These are phyloP conservation scores for Lentinula novae-zelandiae DNA, from an alignment of 1,284 basidiomycete genomes.

Conservation along the genomic window DNA sequence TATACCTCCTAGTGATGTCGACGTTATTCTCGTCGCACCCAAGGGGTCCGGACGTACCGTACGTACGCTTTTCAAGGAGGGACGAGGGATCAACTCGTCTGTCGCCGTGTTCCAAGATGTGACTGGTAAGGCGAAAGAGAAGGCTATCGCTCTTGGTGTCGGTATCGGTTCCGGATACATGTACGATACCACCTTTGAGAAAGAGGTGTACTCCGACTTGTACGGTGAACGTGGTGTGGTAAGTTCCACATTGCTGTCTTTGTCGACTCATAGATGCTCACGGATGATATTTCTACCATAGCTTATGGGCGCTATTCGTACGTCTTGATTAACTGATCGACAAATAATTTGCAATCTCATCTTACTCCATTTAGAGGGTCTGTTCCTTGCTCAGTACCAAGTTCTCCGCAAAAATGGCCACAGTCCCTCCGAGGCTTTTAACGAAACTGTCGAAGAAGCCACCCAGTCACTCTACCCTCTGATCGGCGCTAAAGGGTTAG, in stretches of 20 bases:
- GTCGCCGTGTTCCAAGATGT: constrained; percentile 92
- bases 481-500: constrained; percentile 89
- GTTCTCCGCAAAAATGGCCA: constrained; percentile 98
- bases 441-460: constrained; percentile 99
- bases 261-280: constrained; percentile 14
- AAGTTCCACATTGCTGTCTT: constrained; percentile 30
- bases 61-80: constrained; percentile 99
- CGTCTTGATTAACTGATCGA: constrained; percentile 25
- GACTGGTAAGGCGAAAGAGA: constrained; percentile 96
- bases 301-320: constrained; percentile 98
- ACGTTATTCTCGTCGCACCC: constrained; percentile 98
- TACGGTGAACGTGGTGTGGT: constrained; percentile 99
- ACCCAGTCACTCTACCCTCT: constrained; percentile 98
- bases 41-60: constrained; percentile 99
- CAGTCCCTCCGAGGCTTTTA: constrained; percentile 97
- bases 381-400: constrained; percentile 99
- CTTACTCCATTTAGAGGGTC: constrained; percentile 64
- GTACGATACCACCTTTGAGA: constrained; percentile 99
- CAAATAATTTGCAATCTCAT: neutral
- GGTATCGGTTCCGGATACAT: constrained; percentile 95
- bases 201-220: constrained; percentile 99
- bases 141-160: constrained; percentile 93
- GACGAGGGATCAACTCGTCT: constrained; percentile 93
- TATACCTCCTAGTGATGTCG: constrained; percentile 88
- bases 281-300: constrained; percentile 25